These are phyloP conservation scores for Alternaria hordeiaustralica DNA, from an alignment of 2,329 filamentous ascomycete genomes.

Conservation along the genomic window DNA sequence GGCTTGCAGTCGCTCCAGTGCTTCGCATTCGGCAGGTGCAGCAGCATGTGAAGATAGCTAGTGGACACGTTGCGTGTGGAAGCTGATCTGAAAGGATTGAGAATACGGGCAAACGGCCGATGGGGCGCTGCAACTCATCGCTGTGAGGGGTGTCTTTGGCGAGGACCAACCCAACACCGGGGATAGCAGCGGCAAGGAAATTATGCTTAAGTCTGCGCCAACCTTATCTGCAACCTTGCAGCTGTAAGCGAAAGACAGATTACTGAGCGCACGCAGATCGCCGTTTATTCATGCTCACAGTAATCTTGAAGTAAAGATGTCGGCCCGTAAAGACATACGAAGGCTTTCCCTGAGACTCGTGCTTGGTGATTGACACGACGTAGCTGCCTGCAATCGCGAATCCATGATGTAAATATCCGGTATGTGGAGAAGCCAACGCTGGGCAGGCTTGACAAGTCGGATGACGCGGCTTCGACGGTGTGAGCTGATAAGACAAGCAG, in stretches of 20 bases:
- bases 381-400: neutral
- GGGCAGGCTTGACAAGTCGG: constrained; percentile 21
- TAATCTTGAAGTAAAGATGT: neutral
- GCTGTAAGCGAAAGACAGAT: constrained; percentile 37
- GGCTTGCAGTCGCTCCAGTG: neutral
- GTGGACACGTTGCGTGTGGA: neutral
- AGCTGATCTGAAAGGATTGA: neutral
- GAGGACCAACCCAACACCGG: constrained; percentile 20
- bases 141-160: constrained; percentile 17
- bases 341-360: neutral
- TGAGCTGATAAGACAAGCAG: constrained; percentile 26
- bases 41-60: neutral
- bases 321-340: neutral
- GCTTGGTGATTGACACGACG: neutral
- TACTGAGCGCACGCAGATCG: constrained; percentile 5
- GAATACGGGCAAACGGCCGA: constrained; percentile 6
- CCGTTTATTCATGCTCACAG: neutral
- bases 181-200: constrained; percentile 35
- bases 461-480: constrained; percentile 43
- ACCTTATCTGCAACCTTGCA: constrained; percentile 44
- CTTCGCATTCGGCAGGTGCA: neutral
- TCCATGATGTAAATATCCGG: neutral
- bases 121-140: constrained; percentile 1
- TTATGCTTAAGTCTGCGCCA: constrained; percentile 48
- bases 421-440: constrained; percentile 19